phyloP scores from a whole-genome alignment of 2,329 filamentous ascomycete species.

The Macrophomina phaseolina region DNA sequence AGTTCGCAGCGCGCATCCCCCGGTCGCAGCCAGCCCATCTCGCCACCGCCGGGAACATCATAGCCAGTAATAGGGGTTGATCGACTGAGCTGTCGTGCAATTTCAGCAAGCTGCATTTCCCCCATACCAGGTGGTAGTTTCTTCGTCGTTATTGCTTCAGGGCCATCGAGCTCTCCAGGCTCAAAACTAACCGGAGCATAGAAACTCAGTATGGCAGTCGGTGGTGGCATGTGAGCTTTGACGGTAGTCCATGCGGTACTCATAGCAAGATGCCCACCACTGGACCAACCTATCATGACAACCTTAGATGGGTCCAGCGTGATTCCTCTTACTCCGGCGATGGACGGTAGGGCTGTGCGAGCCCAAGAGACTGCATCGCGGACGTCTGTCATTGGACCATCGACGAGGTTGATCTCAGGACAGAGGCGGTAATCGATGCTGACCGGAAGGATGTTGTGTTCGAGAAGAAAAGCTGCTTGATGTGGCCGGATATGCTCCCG shows the following conservation, averaged over 20 bases:
- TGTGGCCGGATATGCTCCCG: slow-evolving; percentile 45
- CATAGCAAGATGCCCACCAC: background rate
- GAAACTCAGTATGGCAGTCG: background rate
- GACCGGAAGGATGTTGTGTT: slow-evolving; percentile 52
- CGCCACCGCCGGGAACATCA: slow-evolving; percentile 1
- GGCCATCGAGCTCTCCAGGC: background rate
- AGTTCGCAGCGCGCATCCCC: slow-evolving; percentile 30
- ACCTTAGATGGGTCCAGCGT: background rate
- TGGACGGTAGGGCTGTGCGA: slow-evolving; percentile 38
- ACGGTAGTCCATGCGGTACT: background rate
- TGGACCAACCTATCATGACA: background rate
- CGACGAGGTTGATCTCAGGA: slow-evolving; percentile 53
- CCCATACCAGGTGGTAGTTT: background rate
- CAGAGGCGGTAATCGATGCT: slow-evolving; percentile 59
- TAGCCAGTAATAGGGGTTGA: background rate
- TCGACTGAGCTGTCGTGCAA: background rate
- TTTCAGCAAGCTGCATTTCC: too few species aligned
- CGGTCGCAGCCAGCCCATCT: slow-evolving; percentile 26
- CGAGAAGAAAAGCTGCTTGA: slow-evolving; percentile 49
- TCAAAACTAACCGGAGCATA: background rate
- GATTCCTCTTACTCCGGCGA: slow-evolving; percentile 26
- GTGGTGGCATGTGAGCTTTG: background rate
- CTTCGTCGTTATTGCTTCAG: background rate
- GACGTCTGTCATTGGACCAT: slow-evolving; percentile 56
- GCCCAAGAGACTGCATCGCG: slow-evolving; percentile 53